Evolutionary conservation across 2,329 filamentous ascomycete genomes (phyloP).

Genomic region (Epichloe typhina): DNA sequence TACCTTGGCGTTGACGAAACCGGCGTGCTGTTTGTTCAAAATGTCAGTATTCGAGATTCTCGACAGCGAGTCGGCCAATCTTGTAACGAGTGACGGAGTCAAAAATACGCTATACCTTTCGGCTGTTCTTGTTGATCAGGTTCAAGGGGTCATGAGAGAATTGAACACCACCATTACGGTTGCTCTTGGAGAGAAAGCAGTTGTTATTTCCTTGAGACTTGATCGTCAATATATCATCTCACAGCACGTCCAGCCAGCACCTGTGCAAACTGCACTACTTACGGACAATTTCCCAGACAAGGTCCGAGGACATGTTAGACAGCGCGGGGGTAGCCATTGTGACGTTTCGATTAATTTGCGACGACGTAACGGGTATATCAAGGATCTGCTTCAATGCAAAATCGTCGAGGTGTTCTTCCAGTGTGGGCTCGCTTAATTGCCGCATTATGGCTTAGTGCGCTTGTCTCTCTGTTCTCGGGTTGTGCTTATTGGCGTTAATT

Average conservation of each 20-base stretch:
- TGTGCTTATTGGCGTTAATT: conserved; percentile 10
- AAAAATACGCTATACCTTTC: conserved; percentile 51
- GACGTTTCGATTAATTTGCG: conserved; percentile 22
- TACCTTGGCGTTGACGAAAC: conserved; percentile 92
- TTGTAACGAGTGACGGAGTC: not conserved
- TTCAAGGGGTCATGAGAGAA: conserved; percentile 94
- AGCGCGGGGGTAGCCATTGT: conserved; percentile 43
- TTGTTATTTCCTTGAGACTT: conserved; percentile 60
- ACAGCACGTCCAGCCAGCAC: not conserved
- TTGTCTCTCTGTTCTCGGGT: conserved; percentile 2
- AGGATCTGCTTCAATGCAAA: conserved; percentile 13
- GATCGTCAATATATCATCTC: not conserved
- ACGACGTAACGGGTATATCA: conserved; percentile 10
- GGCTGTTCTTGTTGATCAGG: conserved; percentile 78
- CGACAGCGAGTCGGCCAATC: not conserved
- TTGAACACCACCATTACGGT: conserved; percentile 62
- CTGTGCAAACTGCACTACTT: conserved; percentile 37
- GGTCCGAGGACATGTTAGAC: conserved; percentile 73
- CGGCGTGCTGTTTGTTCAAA: conserved; percentile 53
- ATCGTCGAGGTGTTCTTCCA: conserved; percentile 16
- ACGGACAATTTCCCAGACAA: conserved; percentile 94
- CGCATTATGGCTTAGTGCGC: conserved; percentile 16
- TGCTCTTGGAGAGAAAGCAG: conserved; percentile 85
- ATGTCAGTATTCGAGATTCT: conserved; percentile 22
- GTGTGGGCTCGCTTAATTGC: conserved; percentile 30